Base-by-base conservation (phyloP, 306 rosid genomes). In the Quercus gilva region DNA sequence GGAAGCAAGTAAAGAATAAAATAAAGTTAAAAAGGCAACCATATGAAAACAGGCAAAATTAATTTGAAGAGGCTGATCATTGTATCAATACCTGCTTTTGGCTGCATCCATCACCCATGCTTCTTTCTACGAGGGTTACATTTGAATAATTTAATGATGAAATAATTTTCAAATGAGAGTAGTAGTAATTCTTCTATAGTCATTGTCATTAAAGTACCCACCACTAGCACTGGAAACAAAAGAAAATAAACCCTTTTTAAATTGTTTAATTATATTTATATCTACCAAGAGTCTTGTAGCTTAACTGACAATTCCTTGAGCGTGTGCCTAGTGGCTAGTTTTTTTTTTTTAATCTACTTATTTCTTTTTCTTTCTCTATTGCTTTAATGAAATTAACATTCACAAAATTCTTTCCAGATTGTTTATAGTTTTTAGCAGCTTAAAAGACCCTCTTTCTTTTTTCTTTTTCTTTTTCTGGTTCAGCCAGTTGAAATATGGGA, bases 401-500 rank as follows among this genome's bases (percentile, higher is more conserved):
- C 20, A n/a, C 52, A 78, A 12, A 71, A 55, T 76, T 20, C 37
- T 65, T 74, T 74, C 74, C 71, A 74, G 43, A 52, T 45, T 63
- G 58, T 73, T 61, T 75, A 70, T 59, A 43, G 25, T 52, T 74
- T 76, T 58, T 5, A 35, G 61, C 11, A 29, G 53, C 65, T 76
- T 74, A 56, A 65, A 53, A 20, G 26, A 78, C 55, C 65, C 56
- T 58, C 31, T 68, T 43, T 80, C 1, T 67, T 56, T 2, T 79
- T 23, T 76, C 58, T 53, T 65, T 26, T 60, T 57, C 35, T 75
- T 7, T 7, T 6, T 8, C 8, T 2, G 45, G 63, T 86, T 72
- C 88, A 95, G 99, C 99, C 99, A 11, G 96, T 95, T 88, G 98
- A 95, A 79, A 91, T 95, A 82, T 92, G 98, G 99, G 99, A 92